Percentiles rank a stretch among this genome's conserved stretches.
phyloP scores from a whole-genome alignment of 805 yeast species.

The Spathaspora boniae region DNA sequence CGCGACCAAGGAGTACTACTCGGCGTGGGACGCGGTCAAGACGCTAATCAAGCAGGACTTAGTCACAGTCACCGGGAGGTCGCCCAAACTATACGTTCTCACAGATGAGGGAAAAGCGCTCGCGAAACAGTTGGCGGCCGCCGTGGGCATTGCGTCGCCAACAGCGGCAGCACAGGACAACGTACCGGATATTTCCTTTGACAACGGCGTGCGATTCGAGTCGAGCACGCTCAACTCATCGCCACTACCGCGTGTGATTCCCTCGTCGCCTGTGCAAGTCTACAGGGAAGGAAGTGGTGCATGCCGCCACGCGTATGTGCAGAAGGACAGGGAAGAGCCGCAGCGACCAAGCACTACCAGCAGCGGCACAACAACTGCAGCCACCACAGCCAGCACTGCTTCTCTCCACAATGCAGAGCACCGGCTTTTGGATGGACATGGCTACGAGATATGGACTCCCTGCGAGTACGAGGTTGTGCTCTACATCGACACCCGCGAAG shows the following conservation, averaged over 20 bases:
- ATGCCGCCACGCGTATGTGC: too few species aligned
- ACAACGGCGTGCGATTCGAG: slow-evolving; percentile 30
- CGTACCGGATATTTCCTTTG: slow-evolving; percentile 25
- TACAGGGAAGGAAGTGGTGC: too few species aligned
- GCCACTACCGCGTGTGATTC: too few species aligned
- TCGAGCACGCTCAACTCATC: slow-evolving; percentile 6
- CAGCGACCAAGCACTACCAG: slow-evolving; percentile 1
- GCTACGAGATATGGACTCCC: slow-evolving; percentile 57
- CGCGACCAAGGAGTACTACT: slow-evolving; percentile 57
- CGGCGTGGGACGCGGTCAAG: slow-evolving; percentile 74
- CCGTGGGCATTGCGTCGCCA: slow-evolving; percentile 35
- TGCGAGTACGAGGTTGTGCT: slow-evolving; percentile 59
- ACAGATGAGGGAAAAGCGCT: slow-evolving; percentile 68
- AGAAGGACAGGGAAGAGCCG: too few species aligned
- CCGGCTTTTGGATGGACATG: slow-evolving; percentile 18
- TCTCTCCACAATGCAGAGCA: slow-evolving; percentile 23
- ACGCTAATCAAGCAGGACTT: slow-evolving; percentile 59
- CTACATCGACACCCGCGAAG: slow-evolving; percentile 78
- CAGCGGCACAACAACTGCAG: slow-evolving; percentile 1
- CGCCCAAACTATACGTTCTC: slow-evolving; percentile 55
- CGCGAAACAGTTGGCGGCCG: slow-evolving; percentile 53
- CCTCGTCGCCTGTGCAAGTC: too few species aligned
- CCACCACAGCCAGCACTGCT: too few species aligned
- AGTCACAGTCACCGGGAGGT: slow-evolving; percentile 50
- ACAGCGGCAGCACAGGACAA: slow-evolving; percentile 12